Percentiles rank a stretch among this genome's conserved stretches.
phyloP scores from a whole-genome alignment of 192 early-diverging fungal species.

The Chytriomyces sp. region DNA sequence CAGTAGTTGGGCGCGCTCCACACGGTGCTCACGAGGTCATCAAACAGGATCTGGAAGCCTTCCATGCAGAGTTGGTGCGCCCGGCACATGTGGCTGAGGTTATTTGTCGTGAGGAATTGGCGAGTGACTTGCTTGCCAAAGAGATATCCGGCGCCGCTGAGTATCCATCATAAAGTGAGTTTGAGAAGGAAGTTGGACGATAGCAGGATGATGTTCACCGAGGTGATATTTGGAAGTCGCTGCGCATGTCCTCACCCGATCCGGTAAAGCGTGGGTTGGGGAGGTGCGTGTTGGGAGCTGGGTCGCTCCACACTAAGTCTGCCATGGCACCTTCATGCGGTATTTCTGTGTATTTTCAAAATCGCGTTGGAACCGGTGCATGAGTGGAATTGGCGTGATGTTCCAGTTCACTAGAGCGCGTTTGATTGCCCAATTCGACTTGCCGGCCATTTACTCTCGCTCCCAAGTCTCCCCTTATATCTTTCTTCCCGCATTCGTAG shows the following conservation, averaged over 20 bases:
- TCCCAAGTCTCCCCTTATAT: too few species aligned
- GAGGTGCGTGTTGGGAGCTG: slow-evolving; percentile 42
- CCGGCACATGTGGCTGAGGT: slow-evolving; percentile 77
- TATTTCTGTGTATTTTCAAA: slow-evolving; percentile 71
- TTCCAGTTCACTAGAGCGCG: too few species aligned
- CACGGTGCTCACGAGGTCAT: slow-evolving; percentile 82
- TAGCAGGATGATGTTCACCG: too few species aligned
- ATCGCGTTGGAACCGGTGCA: not conserved
- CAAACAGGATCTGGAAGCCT: slow-evolving; percentile 84
- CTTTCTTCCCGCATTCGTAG: too few species aligned
- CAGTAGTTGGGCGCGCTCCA: slow-evolving; percentile 89
- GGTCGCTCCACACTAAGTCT: slow-evolving; percentile 92
- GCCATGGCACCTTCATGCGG: slow-evolving; percentile 96
- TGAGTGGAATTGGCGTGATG: too few species aligned
- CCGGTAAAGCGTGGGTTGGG: slow-evolving; percentile 21
- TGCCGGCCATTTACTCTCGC: not conserved
- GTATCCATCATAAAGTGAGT: not conserved
- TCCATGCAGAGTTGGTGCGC: slow-evolving; percentile 91
- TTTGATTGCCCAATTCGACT: not conserved
- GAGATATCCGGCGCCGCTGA: slow-evolving; percentile 81
- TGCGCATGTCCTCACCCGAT: slow-evolving; percentile 51
- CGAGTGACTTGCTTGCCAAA: slow-evolving; percentile 80
- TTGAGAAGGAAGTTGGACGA: not conserved
- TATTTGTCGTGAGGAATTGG: slow-evolving; percentile 77
- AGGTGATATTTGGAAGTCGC: slow-evolving; percentile 81